Base-by-base conservation (phyloP, 805 yeast genomes). In the Candida hungchunana region DNA sequence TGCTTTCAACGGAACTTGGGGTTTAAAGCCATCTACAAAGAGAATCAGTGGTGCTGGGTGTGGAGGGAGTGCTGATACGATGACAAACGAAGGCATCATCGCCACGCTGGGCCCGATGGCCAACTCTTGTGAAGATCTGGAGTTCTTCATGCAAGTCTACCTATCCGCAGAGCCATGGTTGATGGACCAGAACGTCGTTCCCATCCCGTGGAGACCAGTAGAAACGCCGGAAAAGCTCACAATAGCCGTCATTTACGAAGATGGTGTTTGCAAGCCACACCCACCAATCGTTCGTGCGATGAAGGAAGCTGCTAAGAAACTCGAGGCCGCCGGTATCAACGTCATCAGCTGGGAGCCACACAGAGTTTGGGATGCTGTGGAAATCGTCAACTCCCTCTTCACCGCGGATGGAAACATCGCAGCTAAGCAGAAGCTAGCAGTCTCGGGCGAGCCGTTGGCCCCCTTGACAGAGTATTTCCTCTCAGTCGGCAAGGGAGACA, bases 31-130 rank as follows among this genome's bases (percentile, higher is more conserved):
- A 23, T 62, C 79, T 8, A 63, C 77, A 4, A 68, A 71, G 50
- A 67, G 86, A 55, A 58, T 76, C 35, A 60, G 72, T 5, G 47
- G 48, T 19, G 49, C 50, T 21, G 58, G 70, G 8, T 34, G 42
- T n/a, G 29, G 34, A 18, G 47, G 42, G 6, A 32, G 41, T 13
- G 38, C 44, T n/a, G 36, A 37, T 13, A 32, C 39, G 4, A 36
- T 34, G 2, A 24, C 76, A 20, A 38, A 58, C 39, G 82, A 79
- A 55, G 67, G 82, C 18, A 76, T 81, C 32, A 68, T 70, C 22
- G 76, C 82, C 7, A 83, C 79, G 21, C 67, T 69, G 28, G 90
- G 89, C n/a, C 89, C 90, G 26, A 53, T 80, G 60, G 68, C 83
- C 3, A 68, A 80, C 46, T 61, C 73, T 4, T 58, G 76, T 27